Conservation (phyloP, 108 stramenopile genomes). For the Conticribra guillardii region DNA sequence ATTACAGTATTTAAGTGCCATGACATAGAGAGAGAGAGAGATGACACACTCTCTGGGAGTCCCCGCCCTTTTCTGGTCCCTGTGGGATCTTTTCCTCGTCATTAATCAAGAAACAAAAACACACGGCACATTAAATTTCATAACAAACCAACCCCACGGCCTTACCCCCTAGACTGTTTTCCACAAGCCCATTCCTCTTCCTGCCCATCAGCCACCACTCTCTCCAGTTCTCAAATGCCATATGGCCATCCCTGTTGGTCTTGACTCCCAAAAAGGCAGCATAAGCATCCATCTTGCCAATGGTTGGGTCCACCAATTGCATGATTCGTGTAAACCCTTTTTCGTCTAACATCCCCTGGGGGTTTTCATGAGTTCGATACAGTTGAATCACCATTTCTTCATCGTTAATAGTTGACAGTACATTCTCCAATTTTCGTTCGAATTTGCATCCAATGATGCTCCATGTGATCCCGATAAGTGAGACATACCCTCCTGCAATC, state of each 20-base stretch:
- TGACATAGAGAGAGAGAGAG: no score
- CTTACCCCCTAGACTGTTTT: not conserved
- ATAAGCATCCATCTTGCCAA: not conserved
- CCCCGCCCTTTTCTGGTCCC: no score
- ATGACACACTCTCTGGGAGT: no score
- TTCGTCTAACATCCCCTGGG: not conserved
- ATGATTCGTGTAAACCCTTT: not conserved
- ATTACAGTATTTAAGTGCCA: no score
- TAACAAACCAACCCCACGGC: not conserved
- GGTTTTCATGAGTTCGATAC: not conserved
- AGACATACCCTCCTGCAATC: not conserved
- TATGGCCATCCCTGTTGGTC: not conserved
- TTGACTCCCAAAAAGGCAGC: not conserved
- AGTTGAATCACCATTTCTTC: not conserved
- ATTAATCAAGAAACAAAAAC: no score
- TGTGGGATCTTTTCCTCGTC: no score
- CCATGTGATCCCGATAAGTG: not conserved
- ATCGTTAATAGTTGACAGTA: not conserved
- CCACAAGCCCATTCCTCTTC: not conserved
- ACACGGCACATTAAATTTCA: not conserved
- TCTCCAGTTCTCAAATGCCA: not conserved
- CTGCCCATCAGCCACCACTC: not conserved
- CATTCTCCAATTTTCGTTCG: not conserved
- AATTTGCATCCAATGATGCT: not conserved
- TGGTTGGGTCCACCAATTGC: not conserved